Evolutionary conservation across 2,329 filamentous ascomycete species (phyloP).

Genomic region (Penicillium fuscoglaucum): DNA sequence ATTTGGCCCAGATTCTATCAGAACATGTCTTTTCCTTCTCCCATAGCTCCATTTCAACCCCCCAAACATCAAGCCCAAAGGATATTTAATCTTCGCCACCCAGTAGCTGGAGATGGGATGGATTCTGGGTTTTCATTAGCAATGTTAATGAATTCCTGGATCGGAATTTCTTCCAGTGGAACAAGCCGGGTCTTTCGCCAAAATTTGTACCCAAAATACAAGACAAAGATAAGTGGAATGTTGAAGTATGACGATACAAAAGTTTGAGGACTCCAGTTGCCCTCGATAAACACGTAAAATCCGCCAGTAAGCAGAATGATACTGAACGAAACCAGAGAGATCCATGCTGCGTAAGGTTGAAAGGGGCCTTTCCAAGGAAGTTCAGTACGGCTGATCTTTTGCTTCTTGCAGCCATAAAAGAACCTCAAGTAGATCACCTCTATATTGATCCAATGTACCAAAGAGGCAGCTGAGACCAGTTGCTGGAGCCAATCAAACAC

Average conservation of each 20-base stretch:
- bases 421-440: conserved; percentile 56
- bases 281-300: conserved; percentile 49
- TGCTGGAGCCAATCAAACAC: conserved; percentile 68
- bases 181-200: conserved; percentile 37
- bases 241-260: conserved; percentile 60
- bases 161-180: conserved; percentile 31
- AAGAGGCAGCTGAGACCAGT: conserved; percentile 46
- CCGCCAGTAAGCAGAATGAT: conserved; percentile 64
- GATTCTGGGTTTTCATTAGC: not conserved
- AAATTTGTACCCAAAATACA: conserved; percentile 47
- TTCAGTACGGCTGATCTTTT: conserved; percentile 34
- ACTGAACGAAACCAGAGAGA: conserved; percentile 54
- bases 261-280: conserved; percentile 54
- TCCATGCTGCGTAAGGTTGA: conserved; percentile 61
- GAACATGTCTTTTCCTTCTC: not conserved
- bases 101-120: not conserved
- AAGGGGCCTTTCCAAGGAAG: conserved; percentile 52
- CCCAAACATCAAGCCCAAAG: not conserved
- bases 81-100: not conserved
- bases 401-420: conserved; percentile 43
- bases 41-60: not conserved
- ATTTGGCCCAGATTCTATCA: not conserved
- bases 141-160: conserved; percentile 19
- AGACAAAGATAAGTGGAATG: conserved; percentile 55
- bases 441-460: conserved; percentile 61